These are phyloP conservation scores for Nemania serpens DNA, from an alignment of 2,329 filamentous ascomycete species.

Conservation along the genomic window DNA sequence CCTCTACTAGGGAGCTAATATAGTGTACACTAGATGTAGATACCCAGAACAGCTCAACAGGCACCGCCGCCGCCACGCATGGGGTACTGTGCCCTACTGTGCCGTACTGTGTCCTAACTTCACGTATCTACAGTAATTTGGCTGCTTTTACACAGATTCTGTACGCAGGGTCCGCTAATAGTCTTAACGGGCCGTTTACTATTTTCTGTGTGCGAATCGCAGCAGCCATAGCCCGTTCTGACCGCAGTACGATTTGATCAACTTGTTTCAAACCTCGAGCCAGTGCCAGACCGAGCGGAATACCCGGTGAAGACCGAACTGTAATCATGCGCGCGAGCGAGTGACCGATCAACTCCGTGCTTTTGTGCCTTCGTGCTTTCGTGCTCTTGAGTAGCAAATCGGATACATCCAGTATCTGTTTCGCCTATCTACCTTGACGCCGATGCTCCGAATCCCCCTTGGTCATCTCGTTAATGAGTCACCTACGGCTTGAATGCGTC, in stretches of 20 bases:
- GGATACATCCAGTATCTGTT: conserved; percentile 8
- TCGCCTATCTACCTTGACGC: conserved; percentile 3
- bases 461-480: conserved; percentile 21
- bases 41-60: no score
- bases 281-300: conserved; percentile 14
- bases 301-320: conserved; percentile 18
- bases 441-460: conserved; percentile 17
- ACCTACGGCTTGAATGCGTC: conserved; percentile 1
- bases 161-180: conserved; percentile 16
- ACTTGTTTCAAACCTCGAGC: conserved; percentile 10
- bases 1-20: no score
- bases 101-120: not conserved
- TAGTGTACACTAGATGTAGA: no score
- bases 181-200: conserved; percentile 30
- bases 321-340: not conserved
- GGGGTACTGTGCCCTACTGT: not conserved
- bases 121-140: no score
- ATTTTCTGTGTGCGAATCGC: conserved; percentile 21
- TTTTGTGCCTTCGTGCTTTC: no score
- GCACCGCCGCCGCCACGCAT: no score
- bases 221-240: conserved; percentile 14
- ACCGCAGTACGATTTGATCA: conserved; percentile 17
- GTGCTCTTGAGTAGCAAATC: not conserved
- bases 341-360: not conserved
- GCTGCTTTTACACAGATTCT: no score